Evolutionary conservation across 2,329 filamentous ascomycete species (phyloP), one percentile per base, ranked within the genome.

Genomic region (Fusarium burgessii): DNA sequence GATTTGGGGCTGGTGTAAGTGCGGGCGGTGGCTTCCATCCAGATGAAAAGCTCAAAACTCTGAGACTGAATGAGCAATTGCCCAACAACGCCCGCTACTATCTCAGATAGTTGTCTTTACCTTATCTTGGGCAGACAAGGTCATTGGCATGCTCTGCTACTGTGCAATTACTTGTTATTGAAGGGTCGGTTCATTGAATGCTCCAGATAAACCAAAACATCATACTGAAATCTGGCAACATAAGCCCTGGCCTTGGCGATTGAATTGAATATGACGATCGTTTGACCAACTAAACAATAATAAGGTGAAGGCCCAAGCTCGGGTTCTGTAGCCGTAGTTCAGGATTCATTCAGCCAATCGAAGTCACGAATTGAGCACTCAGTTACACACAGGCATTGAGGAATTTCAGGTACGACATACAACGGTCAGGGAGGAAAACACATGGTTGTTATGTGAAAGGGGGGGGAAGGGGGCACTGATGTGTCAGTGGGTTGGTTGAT

Each of bases 21-120:
- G 57, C 40, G 62, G 50, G 45, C 23, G 42, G 49, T 68, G 68
- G 68, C 54, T 65, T 65, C 54, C 27, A 55, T 43, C 55, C 59
- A 71, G 27, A 29, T 29, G 27, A 29, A 33, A 33, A 38, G n/a
- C 33, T 45, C 40, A 33, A 36, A 52, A 35, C 25, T 47, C 49
- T 25, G 38, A 56, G 56, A 38, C 15, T 42, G 25, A 23, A 40
- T n/a, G 49, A 41, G 32, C 38, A 25, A 59, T 27, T 54, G 20
- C 25, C n/a, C 36, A 56, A 33, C 42, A 64, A 38, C 59, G 49
- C 62, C 46, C 42, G 36, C 33, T 64, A 18, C 49, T 58, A 47
- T 35, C 55, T 62, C n/a, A 18, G 38, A 35, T 20, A n/a, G 15
- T 54, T 8, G 17, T 38, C 33, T 29, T 47, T 59, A 59, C 33